These are phyloP conservation scores for Ophiocordyceps sinensis DNA, from an alignment of 2,329 filamentous ascomycete species.

Conservation along the genomic window DNA sequence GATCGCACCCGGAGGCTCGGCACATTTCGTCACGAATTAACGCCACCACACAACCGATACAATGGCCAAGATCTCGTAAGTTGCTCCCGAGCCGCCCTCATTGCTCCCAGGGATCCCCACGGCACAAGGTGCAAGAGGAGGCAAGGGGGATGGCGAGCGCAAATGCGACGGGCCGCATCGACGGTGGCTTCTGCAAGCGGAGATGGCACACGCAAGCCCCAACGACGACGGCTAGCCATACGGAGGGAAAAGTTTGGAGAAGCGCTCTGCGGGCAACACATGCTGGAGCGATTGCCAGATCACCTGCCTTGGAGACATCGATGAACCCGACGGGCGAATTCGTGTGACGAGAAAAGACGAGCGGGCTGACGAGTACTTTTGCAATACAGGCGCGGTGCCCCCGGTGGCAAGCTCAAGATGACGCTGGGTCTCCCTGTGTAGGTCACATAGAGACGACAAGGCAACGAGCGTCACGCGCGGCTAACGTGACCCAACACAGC, in stretches of 20 bases:
- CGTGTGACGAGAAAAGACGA: background rate
- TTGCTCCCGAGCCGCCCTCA: conserved; percentile 13
- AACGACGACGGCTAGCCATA: conserved; percentile 1
- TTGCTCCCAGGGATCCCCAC: background rate
- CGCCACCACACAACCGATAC: conserved; percentile 31
- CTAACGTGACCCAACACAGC: conserved; percentile 32
- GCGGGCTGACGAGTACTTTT: conserved; percentile 1
- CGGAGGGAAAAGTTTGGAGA: background rate
- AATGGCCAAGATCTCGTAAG: conserved; percentile 53
- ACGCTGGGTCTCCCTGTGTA: conserved; percentile 99
- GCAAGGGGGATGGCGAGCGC: background rate
- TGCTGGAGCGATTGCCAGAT: background rate
- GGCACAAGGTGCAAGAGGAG: conserved; percentile 7
- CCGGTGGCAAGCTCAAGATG: conserved; percentile 99
- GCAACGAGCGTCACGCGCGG: background rate
- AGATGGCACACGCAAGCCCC: conserved; percentile 1
- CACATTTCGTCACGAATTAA: conserved; percentile 23
- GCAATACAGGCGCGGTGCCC: conserved; percentile 59
- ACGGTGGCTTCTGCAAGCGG: background rate
- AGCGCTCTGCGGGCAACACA: background rate
- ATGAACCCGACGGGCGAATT: conserved; percentile 1
- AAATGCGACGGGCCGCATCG: conserved; percentile 2
- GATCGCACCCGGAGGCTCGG: conserved; percentile 22
- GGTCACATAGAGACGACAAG: background rate
- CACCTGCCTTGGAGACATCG: background rate